Evolutionary conservation across 805 yeast genomes (phyloP).

Genomic region (Jamesozyma hellenica): DNA sequence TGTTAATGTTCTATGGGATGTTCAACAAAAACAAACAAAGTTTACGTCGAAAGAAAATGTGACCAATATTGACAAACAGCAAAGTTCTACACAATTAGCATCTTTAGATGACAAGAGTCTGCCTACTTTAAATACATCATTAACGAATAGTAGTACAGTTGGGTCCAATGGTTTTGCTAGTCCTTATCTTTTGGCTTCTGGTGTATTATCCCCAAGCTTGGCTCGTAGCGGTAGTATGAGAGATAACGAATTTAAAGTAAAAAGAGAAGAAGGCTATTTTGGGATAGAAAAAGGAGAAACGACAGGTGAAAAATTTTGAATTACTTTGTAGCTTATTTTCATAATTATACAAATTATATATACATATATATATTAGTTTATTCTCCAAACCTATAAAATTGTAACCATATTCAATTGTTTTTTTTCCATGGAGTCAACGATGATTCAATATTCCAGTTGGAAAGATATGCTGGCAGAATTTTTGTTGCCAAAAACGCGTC

Average conservation of each 20-base stretch:
- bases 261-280: slow-evolving; percentile 6
- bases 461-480: too few relatives aligned
- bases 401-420: not conserved
- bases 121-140: slow-evolving; percentile 5
- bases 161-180: slow-evolving; percentile 47
- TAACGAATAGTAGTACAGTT: slow-evolving; percentile 14
- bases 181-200: slow-evolving; percentile 59
- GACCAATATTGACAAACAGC: not conserved
- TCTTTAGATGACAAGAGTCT: slow-evolving; percentile 13
- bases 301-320: not conserved
- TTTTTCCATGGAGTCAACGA: too few relatives aligned
- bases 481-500: too few relatives aligned
- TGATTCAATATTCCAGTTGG: too few relatives aligned
- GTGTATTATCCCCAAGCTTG: slow-evolving; percentile 42
- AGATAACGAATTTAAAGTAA: not conserved
- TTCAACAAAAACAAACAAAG: slow-evolving; percentile 16
- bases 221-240: slow-evolving; percentile 9
- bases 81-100: slow-evolving; percentile 10
- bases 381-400: not conserved
- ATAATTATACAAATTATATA: not conserved
- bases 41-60: slow-evolving; percentile 1
- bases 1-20: slow-evolving; percentile 25
- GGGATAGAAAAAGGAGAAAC: not conserved
- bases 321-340: not conserved
- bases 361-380: not conserved